These are phyloP conservation scores for Ganoderma boninense DNA, from an alignment of 1,284 basidiomycete genomes.

Conservation along the genomic window DNA sequence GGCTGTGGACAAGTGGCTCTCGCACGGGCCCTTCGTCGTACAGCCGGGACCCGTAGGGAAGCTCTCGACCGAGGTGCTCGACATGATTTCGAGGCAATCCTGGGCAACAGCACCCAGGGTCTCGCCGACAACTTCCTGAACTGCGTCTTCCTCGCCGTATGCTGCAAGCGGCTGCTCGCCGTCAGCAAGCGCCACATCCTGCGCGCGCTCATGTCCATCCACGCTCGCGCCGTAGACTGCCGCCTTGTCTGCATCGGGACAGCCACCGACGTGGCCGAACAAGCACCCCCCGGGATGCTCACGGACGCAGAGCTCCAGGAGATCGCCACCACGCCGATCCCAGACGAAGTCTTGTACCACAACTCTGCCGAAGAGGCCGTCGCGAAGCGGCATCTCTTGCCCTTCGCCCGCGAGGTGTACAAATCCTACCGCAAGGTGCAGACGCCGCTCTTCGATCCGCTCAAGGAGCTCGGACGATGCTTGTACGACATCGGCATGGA, in stretches of 20 bases:
- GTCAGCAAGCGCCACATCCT: conserved; percentile 15
- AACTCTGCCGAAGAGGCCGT: not conserved
- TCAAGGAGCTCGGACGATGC: not conserved
- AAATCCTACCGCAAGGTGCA: not conserved
- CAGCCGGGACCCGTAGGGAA: conserved; percentile 8
- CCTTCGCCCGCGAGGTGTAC: not conserved
- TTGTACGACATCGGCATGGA: not conserved
- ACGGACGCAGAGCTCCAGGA: conserved; percentile 15
- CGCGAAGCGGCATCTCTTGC: not conserved
- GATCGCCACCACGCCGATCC: not conserved
- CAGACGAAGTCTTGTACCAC: not conserved
- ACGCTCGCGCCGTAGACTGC: conserved; percentile 17
- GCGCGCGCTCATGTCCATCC: not conserved
- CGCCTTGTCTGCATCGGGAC: conserved; percentile 30
- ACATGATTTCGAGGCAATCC: not conserved
- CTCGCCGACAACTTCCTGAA: not conserved
- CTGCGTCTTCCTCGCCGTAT: conserved; percentile 11
- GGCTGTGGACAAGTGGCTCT: conserved; percentile 6
- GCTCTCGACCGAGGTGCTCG: conserved; percentile 3
- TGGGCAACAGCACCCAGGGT: not conserved
- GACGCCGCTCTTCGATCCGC: not conserved
- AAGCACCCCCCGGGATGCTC: conserved; percentile 23
- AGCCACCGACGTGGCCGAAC: conserved; percentile 8
- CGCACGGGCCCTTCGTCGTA: not conserved
- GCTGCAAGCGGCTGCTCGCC: conserved; percentile 21